phyloP scores from a whole-genome alignment of 129 eudicot species.

The Lactuca sativa region DNA sequence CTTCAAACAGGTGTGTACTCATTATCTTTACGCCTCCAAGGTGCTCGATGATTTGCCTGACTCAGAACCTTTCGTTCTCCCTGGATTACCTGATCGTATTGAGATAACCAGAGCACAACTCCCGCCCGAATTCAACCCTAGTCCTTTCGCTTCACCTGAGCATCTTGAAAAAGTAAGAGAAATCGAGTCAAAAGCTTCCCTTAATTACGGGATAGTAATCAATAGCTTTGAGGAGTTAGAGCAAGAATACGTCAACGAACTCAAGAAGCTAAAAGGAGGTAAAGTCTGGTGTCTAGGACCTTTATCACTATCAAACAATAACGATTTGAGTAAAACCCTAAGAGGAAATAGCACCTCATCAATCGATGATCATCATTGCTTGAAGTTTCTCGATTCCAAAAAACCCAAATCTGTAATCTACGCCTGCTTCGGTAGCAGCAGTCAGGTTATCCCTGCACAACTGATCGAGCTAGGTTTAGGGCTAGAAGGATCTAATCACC shows the following conservation, averaged over 20 bases:
- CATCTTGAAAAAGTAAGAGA: conserved; percentile 26
- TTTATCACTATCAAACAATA: conserved; percentile 45
- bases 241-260: conserved; percentile 45
- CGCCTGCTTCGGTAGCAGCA: conserved; percentile 54
- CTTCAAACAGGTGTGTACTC: conserved; percentile 43
- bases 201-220: conserved; percentile 38
- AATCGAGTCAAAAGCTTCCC: conserved; percentile 27
- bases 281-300: conserved; percentile 77
- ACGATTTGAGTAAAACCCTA: conserved; percentile 18
- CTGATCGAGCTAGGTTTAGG: conserved; percentile 58
- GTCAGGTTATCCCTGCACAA: conserved; percentile 35
- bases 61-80: conserved; percentile 45
- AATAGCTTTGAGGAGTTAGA: conserved; percentile 72
- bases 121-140: conserved; percentile 34
- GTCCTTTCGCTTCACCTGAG: neutral
- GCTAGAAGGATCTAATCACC: conserved; percentile 47
- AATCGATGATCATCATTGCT: conserved; percentile 22
- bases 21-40: conserved; percentile 26
- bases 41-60: conserved; percentile 27
- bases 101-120: conserved; percentile 46
- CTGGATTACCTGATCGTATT: conserved; percentile 49
- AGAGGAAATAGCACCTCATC: conserved; percentile 47
- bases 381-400: conserved; percentile 48
- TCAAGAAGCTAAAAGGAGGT: conserved; percentile 34
- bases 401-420: conserved; percentile 50